These are phyloP conservation scores for Psilocybe cubensis DNA, from an alignment of 768 basidiomycete species.

Conservation along the genomic window DNA sequence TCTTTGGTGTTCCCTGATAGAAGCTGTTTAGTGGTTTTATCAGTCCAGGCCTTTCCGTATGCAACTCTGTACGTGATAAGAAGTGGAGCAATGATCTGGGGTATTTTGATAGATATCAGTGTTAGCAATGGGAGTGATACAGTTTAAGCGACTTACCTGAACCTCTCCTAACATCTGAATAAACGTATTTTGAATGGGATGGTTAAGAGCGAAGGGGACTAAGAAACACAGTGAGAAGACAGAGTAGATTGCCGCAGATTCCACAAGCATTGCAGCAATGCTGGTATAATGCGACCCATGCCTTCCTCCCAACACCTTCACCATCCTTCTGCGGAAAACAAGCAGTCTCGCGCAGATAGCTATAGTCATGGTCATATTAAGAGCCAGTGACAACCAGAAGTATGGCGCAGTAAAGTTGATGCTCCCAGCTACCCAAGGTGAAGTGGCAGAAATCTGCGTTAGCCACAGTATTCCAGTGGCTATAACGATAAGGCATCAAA, in stretches of 20 bases:
- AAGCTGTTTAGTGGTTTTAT: background rate
- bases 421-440: background rate
- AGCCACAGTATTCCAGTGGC: background rate
- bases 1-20: background rate
- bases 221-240: constrained; percentile 43
- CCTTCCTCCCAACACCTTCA: constrained; percentile 33
- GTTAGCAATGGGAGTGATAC: no score
- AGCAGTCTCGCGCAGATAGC: constrained; percentile 40
- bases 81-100: background rate
- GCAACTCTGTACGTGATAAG: background rate
- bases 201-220: constrained; percentile 22
- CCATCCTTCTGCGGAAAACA: constrained; percentile 32
- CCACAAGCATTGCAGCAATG: constrained; percentile 40
- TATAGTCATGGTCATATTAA: constrained; percentile 44
- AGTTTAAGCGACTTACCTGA: no score
- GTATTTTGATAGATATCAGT: no score
- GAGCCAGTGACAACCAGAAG: constrained; percentile 32
- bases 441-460: background rate
- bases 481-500: background rate
- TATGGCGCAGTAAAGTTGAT: background rate
- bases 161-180: background rate
- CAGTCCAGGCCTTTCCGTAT: background rate
- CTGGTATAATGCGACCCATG: constrained; percentile 40
- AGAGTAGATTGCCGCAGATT: constrained; percentile 49
- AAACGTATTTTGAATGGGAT: background rate